Conservation (phyloP, 192 early-diverging fungal species). For the Nowakowskiella sp. region DNA sequence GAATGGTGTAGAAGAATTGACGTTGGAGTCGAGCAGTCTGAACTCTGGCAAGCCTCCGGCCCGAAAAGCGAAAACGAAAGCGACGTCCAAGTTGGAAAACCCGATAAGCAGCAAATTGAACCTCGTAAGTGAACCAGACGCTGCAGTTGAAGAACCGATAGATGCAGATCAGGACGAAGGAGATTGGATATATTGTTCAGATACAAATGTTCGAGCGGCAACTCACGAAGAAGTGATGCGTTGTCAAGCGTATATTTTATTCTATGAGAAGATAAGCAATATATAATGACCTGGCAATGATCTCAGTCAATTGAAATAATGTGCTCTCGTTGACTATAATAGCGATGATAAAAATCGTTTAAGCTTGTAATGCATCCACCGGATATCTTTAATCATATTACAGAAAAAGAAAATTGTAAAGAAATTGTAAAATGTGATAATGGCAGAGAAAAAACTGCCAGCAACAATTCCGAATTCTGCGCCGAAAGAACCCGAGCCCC, state of each 20-base stretch:
- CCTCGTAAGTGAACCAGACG: background rate
- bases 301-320: too few relatives aligned
- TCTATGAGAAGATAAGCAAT: constrained; percentile 28
- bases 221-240: constrained; percentile 28
- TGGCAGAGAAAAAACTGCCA: background rate
- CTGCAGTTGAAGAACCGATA: background rate
- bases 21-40: background rate
- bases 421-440: background rate
- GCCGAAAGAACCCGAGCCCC: background rate
- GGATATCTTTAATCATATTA: background rate
- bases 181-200: constrained; percentile 30
- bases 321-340: too few relatives aligned
- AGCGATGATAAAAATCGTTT: too few relatives aligned
- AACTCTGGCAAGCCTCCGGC: background rate
- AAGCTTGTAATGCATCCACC: too few relatives aligned
- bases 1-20: background rate
- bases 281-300: too few relatives aligned
- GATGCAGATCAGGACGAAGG: constrained; percentile 6
- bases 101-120: background rate
- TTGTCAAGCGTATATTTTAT: constrained; percentile 36
- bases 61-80: constrained; percentile 9
- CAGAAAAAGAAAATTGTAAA: background rate
- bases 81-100: constrained; percentile 1
- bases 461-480: background rate
- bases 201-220: constrained; percentile 15